These are phyloP conservation scores for Shiraia bambusicola DNA, from an alignment of 2,329 filamentous ascomycete genomes.

Conservation along the genomic window DNA sequence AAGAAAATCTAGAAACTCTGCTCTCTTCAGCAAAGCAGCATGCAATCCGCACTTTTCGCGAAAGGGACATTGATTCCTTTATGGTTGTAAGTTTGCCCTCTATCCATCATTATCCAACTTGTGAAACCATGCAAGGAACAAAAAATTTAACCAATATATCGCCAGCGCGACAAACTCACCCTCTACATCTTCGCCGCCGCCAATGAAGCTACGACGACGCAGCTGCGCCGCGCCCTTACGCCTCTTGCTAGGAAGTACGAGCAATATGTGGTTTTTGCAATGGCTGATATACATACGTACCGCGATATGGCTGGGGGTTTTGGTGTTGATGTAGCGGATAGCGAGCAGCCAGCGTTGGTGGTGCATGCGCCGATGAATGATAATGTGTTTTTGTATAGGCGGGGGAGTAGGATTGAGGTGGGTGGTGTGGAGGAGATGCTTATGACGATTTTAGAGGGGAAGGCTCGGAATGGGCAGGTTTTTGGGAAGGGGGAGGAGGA, in stretches of 20 bases:
- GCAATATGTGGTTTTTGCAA: constrained; percentile 19
- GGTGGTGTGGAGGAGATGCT: constrained; percentile 19
- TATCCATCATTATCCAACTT: no score
- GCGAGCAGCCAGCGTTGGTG: constrained; percentile 12
- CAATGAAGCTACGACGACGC: constrained; percentile 3
- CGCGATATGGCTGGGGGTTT: constrained; percentile 24
- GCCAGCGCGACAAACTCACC: constrained; percentile 22
- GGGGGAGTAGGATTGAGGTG: constrained; percentile 13
- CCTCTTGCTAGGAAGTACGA: constrained; percentile 18
- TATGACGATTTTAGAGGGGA: constrained; percentile 19
- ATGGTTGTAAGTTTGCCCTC: no score
- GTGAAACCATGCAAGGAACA: no score
- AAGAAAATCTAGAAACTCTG: constrained; percentile 4
- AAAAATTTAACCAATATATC: constrained; percentile 11
- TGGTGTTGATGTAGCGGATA: constrained; percentile 8
- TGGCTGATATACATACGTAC: constrained; percentile 21
- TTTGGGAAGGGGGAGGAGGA: constrained; percentile 18
- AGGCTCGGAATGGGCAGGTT: constrained; percentile 17
- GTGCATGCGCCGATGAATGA: constrained; percentile 27
- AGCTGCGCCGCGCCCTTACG: constrained; percentile 18
- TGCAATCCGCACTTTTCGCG: constrained; percentile 11
- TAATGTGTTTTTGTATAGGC: constrained; percentile 19
- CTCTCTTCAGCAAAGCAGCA: background rate
- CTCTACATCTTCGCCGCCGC: constrained; percentile 21
- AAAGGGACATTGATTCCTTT: constrained; percentile 20